phyloP scores from a whole-genome alignment of 139 green algal genomes.

The Ulvella scutata region DNA sequence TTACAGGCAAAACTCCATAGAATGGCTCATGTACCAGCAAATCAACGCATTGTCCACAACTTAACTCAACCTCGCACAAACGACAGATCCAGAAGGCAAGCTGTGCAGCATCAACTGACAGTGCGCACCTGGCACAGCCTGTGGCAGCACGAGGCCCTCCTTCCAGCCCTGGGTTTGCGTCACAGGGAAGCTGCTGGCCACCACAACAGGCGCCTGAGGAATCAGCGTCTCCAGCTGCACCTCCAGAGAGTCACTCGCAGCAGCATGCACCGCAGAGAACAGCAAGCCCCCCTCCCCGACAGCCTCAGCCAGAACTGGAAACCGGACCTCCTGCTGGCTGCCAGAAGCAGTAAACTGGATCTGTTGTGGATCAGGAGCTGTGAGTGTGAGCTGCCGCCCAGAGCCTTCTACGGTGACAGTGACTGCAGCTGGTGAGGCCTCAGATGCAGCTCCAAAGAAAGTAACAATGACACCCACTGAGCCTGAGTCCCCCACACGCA shows the following conservation, averaged over 20 bases:
- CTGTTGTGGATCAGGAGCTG: neutral
- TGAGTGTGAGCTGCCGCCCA: neutral
- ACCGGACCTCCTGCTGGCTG: neutral
- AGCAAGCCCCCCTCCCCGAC: neutral
- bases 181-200: neutral
- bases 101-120: too few species aligned
- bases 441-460: neutral
- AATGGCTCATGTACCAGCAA: too few species aligned
- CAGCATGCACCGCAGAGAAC: neutral
- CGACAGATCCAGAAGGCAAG: too few species aligned
- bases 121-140: neutral
- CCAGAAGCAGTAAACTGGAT: neutral
- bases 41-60: too few species aligned
- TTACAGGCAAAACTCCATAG: too few species aligned
- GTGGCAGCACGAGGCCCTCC: neutral
- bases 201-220: neutral
- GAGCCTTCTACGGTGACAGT: neutral
- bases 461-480: constrained; percentile 30
- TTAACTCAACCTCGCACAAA: too few species aligned
- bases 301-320: neutral
- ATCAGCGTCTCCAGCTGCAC: neutral
- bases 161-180: neutral
- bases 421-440: neutral
- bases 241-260: neutral
- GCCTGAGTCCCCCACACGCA: constrained; percentile 37